Base-by-base conservation (phyloP, 768 basidiomycete species). In the Mycena rebaudengoi region DNA sequence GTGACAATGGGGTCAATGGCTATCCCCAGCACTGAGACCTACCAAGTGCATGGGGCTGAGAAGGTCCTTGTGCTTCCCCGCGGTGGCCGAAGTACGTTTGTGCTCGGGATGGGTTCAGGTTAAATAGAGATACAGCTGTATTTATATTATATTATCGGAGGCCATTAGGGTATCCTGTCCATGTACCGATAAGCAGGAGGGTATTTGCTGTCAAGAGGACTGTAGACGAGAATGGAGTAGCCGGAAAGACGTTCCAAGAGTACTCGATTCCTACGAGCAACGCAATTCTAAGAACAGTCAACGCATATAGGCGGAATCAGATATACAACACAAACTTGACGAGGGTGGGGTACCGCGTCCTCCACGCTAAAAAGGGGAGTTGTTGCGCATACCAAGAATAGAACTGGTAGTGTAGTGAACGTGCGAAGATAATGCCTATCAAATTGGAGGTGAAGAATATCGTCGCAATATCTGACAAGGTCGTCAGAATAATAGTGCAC, bases 391-490 rank as follows among this genome's bases (percentile, higher is more conserved):
- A 98, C 98, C 98, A 99, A 6, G 93, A 90, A 75, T 98, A 98
- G 77, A 99, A 99, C 69, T 99, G 98, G 74, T 98, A 98, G 74
- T 99, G 98, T 43, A 99, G 79, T 11, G 97, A 98, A 20, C 98
- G 88, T 21, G 98, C 94, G 74, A 94, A 98, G 7, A 93, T 65
- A 33, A 99, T 91, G 18, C 98, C 98, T 53, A 98, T 89, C 37
- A 99, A 74, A 72, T 99, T 99, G 16, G 92, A 92, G 1, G 94
- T 96, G 80, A 94, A 95, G 6, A 98, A 82, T 23, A 95, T 83
- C 1, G 91, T 92, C 20, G 89, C 85, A 51, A 91, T 83, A 70
- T 92, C 96, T 97, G 70, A 23, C 37, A 44, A 28, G 56, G n/a
- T 49, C n/a, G 13, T 60, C 73, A 33, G 75, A 55, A 23, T 51